Conservation (phyloP, 2,329 filamentous ascomycete species). For the Eutypella sp. region DNA sequence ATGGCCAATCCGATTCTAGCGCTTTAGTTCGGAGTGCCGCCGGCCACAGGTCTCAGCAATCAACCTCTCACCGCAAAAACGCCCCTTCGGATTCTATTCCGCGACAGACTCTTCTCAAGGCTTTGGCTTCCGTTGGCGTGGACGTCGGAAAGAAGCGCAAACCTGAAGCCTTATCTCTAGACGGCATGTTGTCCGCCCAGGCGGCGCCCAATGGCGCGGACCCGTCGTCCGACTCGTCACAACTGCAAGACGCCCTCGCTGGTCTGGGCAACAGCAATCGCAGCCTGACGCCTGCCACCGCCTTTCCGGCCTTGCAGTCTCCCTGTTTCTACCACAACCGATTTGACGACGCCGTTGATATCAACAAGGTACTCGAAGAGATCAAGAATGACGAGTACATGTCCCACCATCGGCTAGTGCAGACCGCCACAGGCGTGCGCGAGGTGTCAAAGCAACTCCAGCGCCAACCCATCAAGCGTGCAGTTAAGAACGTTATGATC, state of each 20-base stretch:
- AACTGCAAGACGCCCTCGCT: constrained; percentile 57
- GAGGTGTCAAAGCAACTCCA: constrained; percentile 96
- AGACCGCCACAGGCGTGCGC: constrained; percentile 90
- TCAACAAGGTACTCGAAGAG: constrained; percentile 91
- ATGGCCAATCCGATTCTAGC: not conserved
- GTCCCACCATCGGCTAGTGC: constrained; percentile 88
- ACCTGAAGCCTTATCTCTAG: constrained; percentile 58
- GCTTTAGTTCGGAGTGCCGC: not conserved
- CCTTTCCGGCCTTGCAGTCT: constrained; percentile 71
- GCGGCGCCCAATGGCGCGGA: constrained; percentile 27
- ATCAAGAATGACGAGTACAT: constrained; percentile 84
- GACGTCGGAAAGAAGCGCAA: too few relatives aligned
- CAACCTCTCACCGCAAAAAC: constrained; percentile 26
- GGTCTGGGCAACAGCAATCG: constrained; percentile 44
- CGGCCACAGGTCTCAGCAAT: constrained; percentile 3
- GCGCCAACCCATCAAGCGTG: constrained; percentile 83
- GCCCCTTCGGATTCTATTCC: constrained; percentile 54
- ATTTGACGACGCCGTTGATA: constrained; percentile 93
- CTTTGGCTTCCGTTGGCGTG: constrained; percentile 62
- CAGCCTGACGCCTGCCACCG: constrained; percentile 39
- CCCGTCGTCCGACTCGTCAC: constrained; percentile 45
- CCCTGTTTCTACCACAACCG: constrained; percentile 98
- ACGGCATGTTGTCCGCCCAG: constrained; percentile 51
- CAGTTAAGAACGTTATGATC: constrained; percentile 94
- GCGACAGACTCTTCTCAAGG: constrained; percentile 78